A percentile compares a stretch with the other conserved stretches of the same genome.
These are phyloP conservation scores for Colletotrichum sansevieriae DNA, from an alignment of 2,329 filamentous ascomycete genomes.

Conservation along the genomic window DNA sequence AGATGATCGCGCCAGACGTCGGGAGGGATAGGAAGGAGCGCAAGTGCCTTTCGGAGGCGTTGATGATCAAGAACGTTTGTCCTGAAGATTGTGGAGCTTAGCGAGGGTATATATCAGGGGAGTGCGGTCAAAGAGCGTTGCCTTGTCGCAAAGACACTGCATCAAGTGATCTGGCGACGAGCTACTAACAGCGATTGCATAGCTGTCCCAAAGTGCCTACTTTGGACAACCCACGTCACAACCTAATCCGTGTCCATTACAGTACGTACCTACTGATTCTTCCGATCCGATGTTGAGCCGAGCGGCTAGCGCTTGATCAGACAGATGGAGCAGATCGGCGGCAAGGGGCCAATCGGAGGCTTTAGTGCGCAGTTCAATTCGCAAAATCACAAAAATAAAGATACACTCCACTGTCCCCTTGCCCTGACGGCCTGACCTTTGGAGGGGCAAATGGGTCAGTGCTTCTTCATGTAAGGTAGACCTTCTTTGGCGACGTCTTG, in stretches of 20 bases:
- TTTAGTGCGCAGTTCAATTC: neutral
- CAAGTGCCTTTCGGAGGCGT: neutral
- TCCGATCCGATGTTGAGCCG: conserved; percentile 29
- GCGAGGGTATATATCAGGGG: neutral
- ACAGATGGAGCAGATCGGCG: neutral
- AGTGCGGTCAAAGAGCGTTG: neutral
- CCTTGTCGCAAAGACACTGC: conserved; percentile 19
- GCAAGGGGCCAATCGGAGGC: conserved; percentile 28
- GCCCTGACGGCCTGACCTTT: conserved; percentile 31
- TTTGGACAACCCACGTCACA: conserved; percentile 37
- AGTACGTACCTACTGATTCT: conserved; percentile 13
- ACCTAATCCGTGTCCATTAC: neutral
- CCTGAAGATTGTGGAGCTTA: neutral
- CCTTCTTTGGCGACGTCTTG: conserved; percentile 19
- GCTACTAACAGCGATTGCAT: conserved; percentile 24
- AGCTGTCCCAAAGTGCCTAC: conserved; percentile 35
- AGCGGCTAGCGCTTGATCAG: conserved; percentile 6
- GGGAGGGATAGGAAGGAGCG: neutral
- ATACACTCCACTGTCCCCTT: conserved; percentile 32
- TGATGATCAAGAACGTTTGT: neutral
- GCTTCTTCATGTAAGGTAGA: conserved; percentile 6
- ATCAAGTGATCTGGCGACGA: neutral
- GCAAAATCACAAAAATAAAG: conserved; percentile 16
- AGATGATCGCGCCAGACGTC: conserved; percentile 5
- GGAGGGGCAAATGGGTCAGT: conserved; percentile 34